Conservation (phyloP, 495 filamentous ascomycete species). For the Penicillium nucicola region DNA sequence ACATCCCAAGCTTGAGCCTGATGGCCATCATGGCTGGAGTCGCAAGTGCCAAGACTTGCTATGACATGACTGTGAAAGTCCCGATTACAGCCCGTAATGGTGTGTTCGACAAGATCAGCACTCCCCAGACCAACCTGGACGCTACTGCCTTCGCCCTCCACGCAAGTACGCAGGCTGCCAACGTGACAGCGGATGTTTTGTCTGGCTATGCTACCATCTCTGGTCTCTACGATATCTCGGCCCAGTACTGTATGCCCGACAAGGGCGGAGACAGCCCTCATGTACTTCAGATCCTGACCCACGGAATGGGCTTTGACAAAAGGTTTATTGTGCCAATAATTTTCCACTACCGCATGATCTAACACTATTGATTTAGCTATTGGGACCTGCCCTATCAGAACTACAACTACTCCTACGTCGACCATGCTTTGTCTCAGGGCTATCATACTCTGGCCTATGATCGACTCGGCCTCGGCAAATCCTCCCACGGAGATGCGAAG, state of each 20-base stretch:
- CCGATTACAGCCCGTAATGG: conserved; percentile 32
- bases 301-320: conserved; percentile 49
- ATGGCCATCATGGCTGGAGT: conserved; percentile 1
- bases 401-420: conserved; percentile 47
- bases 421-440: conserved; percentile 47
- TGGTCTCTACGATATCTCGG: conserved; percentile 32
- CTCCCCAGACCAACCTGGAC: conserved; percentile 33
- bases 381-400: conserved; percentile 56
- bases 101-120: conserved; percentile 29
- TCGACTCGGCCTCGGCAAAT: conserved; percentile 56
- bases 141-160: conserved; percentile 35
- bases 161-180: conserved; percentile 29
- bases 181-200: conserved; percentile 30
- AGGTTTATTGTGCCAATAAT: conserved; percentile 1
- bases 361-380: conserved; percentile 34
- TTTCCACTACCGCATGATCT: neutral
- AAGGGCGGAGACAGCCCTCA: neutral
- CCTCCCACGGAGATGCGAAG: conserved; percentile 52
- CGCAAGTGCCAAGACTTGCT: conserved; percentile 30
- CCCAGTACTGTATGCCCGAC: conserved; percentile 33
- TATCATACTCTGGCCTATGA: conserved; percentile 56
- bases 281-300: conserved; percentile 54
- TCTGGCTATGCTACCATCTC: conserved; percentile 25
- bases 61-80: conserved; percentile 35
- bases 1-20: conserved; percentile 2